phyloP scores from a whole-genome alignment of 768 basidiomycete genomes.

The Clitopilus hobsonii region DNA sequence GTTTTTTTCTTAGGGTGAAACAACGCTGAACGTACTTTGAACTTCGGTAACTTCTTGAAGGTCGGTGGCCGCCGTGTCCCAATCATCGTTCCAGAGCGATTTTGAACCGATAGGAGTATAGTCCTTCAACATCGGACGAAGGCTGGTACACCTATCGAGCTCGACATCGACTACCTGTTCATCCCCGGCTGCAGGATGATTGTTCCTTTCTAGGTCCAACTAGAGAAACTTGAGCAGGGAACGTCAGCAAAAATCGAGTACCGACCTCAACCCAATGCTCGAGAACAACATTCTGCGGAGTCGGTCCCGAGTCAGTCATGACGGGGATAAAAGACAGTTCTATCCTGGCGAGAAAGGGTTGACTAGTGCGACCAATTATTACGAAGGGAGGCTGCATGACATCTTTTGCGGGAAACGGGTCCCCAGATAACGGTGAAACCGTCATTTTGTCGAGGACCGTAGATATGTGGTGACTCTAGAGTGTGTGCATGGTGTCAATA shows the following conservation, averaged over 20 bases:
- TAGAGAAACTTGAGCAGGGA: conserved; percentile 12
- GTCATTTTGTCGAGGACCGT: conserved; percentile 34
- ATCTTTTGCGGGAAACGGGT: conserved; percentile 10
- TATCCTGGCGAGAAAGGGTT: conserved; percentile 43
- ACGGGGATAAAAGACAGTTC: conserved; percentile 39
- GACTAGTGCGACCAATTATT: conserved; percentile 34
- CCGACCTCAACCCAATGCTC: conserved; percentile 56
- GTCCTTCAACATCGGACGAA: conserved; percentile 27
- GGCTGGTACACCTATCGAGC: conserved; percentile 40
- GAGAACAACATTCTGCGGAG: conserved; percentile 31
- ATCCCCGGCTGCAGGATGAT: conserved; percentile 32
- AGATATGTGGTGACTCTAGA: conserved; percentile 39
- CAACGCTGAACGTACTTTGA: neutral
- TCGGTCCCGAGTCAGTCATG: conserved; percentile 12
- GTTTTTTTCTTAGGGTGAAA: conserved; percentile 7
- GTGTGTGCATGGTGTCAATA: too few relatives aligned
- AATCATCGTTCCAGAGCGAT: conserved; percentile 30
- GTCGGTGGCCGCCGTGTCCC: neutral
- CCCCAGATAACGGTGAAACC: conserved; percentile 25
- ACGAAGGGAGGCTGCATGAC: conserved; percentile 36
- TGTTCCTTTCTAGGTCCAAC: conserved; percentile 36
- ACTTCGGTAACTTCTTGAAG: neutral
- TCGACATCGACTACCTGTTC: conserved; percentile 52
- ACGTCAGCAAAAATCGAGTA: conserved; percentile 1
- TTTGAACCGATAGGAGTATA: conserved; percentile 28